These are phyloP conservation scores for Backusella sp. DNA, from an alignment of 192 early-diverging fungal genomes.

Conservation along the genomic window DNA sequence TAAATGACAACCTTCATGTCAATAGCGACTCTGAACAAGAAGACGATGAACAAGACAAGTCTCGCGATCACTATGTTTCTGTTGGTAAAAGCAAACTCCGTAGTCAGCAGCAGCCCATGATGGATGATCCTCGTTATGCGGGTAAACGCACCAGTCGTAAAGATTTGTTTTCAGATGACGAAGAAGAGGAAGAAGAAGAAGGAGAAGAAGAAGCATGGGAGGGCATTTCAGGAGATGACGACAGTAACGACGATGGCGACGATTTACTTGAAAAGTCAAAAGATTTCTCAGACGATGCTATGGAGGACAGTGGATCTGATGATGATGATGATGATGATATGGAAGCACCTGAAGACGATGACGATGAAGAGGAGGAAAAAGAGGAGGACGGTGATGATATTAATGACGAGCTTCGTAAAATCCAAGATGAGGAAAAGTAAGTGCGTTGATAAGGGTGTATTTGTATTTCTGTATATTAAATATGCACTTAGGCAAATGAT, in stretches of 20 bases:
- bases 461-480: not conserved
- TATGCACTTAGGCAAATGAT: slow-evolving; percentile 58
- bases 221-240: slow-evolving; percentile 24
- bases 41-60: slow-evolving; percentile 44
- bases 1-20: slow-evolving; percentile 27
- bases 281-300: slow-evolving; percentile 37
- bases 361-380: slow-evolving; percentile 45
- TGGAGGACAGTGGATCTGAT: slow-evolving; percentile 38
- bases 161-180: slow-evolving; percentile 51
- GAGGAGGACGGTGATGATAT: slow-evolving; percentile 41
- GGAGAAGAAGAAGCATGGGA: slow-evolving; percentile 34
- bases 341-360: slow-evolving; percentile 40
- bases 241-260: slow-evolving; percentile 44
- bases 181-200: slow-evolving; percentile 41
- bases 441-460: not conserved
- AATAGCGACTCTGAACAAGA: slow-evolving; percentile 47
- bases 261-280: slow-evolving; percentile 39
- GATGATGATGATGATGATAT: slow-evolving; percentile 31
- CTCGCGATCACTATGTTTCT: slow-evolving; percentile 65
- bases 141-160: slow-evolving; percentile 69
- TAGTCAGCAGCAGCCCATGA: slow-evolving; percentile 52
- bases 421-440: slow-evolving; percentile 79
- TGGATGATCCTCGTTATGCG: slow-evolving; percentile 72
- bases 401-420: slow-evolving; percentile 64
- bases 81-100: slow-evolving; percentile 73